Evolutionary conservation across 2,329 filamentous ascomycete genomes (phyloP), one percentile per base, ranked within the genome.

Genomic region (Colletotrichum echinochloae): DNA sequence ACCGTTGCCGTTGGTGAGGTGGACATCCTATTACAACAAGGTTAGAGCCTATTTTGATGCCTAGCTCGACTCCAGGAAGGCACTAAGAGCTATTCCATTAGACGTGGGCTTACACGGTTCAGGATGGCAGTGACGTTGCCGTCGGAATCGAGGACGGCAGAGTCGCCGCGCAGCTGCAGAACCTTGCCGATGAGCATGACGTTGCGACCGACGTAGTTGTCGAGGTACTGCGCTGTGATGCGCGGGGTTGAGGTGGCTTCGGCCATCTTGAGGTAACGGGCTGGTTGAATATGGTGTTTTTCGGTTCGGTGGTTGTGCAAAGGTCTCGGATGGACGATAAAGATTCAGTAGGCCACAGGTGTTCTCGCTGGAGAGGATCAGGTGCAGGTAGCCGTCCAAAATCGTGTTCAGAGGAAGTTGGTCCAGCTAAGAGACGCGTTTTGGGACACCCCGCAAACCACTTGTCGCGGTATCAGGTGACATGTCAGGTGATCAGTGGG

Each of bases 111-210:
- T 83, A 94, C 92, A 60, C 91, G 86, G 78, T 93, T 94, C 74
- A 98, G 80, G 23, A 92, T 83, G 2, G 94, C 85, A 0, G 90
- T 93, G 33, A 98, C 88, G 28, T 90, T 87, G 0, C 95, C 95
- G 33, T 90, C 91, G 7, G 94, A 91, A 67, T 97, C 94, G 37
- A 98, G 88, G 7, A 90, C 89, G 0, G 94, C 95, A 60, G 89
- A 88, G 62, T 96, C 93, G 74, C 95, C 95, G 61, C 91, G 91
- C 30, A 98, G 86, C 76, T 96, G 91, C 5, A 89, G 88, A 56
- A 98, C 94, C 76, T 92, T 94, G 76, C 96, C 96, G 6, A 97
- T 87, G 65, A 98, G 86, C 76, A 94, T 94, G 73, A 98, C 93
- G 72, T 92, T 93, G 74, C 89, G 88, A 74, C 86, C 86, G 74